Evolutionary conservation across 1,139 yeast species (phyloP), one percentile per base, ranked within the genome.

Genomic region (Hansenula lynferdii): DNA sequence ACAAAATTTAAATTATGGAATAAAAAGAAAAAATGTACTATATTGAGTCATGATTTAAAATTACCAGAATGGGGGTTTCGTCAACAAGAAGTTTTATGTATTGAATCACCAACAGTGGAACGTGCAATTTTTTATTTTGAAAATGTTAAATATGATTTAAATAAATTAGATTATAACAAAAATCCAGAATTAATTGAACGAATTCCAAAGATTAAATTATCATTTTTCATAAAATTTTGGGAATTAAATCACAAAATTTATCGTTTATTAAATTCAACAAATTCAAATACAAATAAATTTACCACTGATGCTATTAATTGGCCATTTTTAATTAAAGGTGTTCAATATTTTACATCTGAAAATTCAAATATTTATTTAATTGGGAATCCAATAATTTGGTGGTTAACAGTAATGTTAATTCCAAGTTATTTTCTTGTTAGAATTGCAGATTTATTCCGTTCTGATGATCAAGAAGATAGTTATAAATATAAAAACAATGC

Each of bases 81-180:
- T 25, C 94, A 84, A 51, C 80, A 79, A 56, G 96, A 87, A 61
- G 86, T 85, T 3, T 61, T 83, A 18, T 87, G 96, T 59, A 72
- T 84, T 26, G 74, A 75, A 31, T 74, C 72, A 26, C 87, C 95
- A 11, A 74, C 74, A 4, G 59, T 67, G 26, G 70, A 74, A 11
- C 73, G 77, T 49, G 68, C 90, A 0, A 58, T 74, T 33, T 85
- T 94, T 80, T 73, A 67, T 47, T 65, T 85, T 35, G 95, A 85
- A 48, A 61, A 61, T 42, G 79, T 79, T 48, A 58, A 62, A n/a
- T 82, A 79, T 53, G 83, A 85, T 50, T 17, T 65, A 8, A 66
- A 61, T n/a, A 10, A n/a, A 18, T 48, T 62, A 12, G 60, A 65
- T 29, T 42, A 45, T 3, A 56, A 53, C 18, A 43, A 35, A 16